A percentile compares a stretch with the other conserved stretches of the same genome.
Evolutionary conservation across 495 filamentous ascomycete genomes (phyloP).

Genomic region (Daldinia caldariorum): DNA sequence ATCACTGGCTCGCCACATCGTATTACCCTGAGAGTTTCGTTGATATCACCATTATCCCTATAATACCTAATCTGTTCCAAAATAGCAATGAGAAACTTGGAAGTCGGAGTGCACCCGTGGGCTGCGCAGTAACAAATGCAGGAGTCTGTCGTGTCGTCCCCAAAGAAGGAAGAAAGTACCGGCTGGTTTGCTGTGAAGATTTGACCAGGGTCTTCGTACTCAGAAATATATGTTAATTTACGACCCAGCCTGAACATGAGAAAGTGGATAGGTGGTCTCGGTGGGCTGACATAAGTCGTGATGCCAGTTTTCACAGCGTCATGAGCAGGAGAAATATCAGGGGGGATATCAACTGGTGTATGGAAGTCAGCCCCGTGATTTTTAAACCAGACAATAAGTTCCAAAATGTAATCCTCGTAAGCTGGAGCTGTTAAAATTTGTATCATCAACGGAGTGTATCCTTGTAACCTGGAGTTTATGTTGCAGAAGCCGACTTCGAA

Average conservation of each 20-base stretch:
- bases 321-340: neutral
- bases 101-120: neutral
- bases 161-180: neutral
- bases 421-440: too few relatives aligned
- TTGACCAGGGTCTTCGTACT: neutral
- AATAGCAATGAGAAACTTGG: neutral
- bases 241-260: neutral
- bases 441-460: neutral
- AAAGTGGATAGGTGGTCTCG: neutral
- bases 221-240: too few relatives aligned
- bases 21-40: neutral
- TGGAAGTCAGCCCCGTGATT: conserved; percentile 18
- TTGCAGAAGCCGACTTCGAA: conserved; percentile 21
- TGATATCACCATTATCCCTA: neutral
- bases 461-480: neutral
- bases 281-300: neutral
- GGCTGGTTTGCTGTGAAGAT: neutral
- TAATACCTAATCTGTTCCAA: too few relatives aligned
- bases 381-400: conserved; percentile 18
- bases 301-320: neutral
- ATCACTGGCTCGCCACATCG: neutral
- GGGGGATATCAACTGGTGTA: neutral
- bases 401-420: too few relatives aligned
- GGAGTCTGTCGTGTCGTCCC: neutral
- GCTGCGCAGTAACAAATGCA: neutral